Conservation (phyloP, 2,329 filamentous ascomycete genomes). For the Pezicula carpinea region DNA sequence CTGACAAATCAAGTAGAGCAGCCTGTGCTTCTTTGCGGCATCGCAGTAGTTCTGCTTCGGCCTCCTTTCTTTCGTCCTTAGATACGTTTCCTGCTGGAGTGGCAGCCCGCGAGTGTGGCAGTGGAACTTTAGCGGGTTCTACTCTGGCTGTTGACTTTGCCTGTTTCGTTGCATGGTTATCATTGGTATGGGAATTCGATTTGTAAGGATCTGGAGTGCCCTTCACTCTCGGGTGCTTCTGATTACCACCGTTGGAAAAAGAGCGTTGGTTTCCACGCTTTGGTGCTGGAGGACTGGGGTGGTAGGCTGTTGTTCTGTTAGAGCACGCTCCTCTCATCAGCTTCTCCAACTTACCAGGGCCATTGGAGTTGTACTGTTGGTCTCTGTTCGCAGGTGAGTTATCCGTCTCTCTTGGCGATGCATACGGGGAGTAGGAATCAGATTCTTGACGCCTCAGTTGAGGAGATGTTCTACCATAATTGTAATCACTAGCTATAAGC, state of each 20-base stretch:
- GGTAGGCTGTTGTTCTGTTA: not conserved
- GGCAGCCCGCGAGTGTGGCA: not conserved
- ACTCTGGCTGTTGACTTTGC: constrained; percentile 2
- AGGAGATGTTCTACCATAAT: constrained; percentile 12
- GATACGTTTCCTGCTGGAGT: not conserved
- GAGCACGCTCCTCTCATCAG: too few species aligned
- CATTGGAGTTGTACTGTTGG: constrained; percentile 5
- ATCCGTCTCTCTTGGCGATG: constrained; percentile 11
- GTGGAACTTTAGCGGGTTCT: not conserved
- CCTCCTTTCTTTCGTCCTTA: constrained; percentile 11
- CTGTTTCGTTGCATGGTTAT: not conserved
- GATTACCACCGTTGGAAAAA: not conserved
- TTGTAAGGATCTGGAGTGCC: constrained; percentile 1
- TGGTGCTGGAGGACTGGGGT: not conserved
- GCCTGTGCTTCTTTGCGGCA: constrained; percentile 53
- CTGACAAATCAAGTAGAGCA: constrained; percentile 60
- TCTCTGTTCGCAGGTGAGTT: constrained; percentile 11
- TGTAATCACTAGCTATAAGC: constrained; percentile 15
- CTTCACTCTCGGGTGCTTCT: constrained; percentile 5
- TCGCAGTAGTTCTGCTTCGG: constrained; percentile 12
- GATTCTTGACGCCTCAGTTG: constrained; percentile 17
- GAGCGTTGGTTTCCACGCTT: too few species aligned
- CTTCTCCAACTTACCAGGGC: not conserved
- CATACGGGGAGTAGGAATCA: constrained; percentile 23
- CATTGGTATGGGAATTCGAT: constrained; percentile 7